Percentiles rank a stretch among this genome's conserved stretches.
Evolutionary conservation across 495 filamentous ascomycete genomes (phyloP).

Genomic region (Neurospora discreta): DNA sequence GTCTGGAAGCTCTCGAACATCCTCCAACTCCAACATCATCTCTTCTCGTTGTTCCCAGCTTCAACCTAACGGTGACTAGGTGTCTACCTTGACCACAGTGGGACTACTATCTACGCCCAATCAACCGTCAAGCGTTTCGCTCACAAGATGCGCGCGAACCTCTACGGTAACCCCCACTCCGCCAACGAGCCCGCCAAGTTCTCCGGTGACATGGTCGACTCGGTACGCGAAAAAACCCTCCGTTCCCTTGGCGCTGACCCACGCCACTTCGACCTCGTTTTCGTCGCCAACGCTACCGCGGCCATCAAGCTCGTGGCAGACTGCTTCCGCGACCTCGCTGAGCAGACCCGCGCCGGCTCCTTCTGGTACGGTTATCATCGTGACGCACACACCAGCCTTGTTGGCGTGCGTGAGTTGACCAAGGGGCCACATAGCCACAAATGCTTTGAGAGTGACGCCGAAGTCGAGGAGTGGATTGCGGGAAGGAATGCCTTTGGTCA

Average conservation of each 20-base stretch:
- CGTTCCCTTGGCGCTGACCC: slow-evolving; percentile 82
- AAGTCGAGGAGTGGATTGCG: slow-evolving; percentile 55
- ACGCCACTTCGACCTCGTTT: slow-evolving; percentile 74
- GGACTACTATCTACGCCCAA: slow-evolving; percentile 59
- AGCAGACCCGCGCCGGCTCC: slow-evolving; percentile 25
- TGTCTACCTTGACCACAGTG: slow-evolving; percentile 66
- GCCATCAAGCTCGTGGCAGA: slow-evolving; percentile 74
- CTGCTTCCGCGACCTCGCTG: slow-evolving; percentile 45
- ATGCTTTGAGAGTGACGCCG: slow-evolving; percentile 51
- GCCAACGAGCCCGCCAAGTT: slow-evolving; percentile 51
- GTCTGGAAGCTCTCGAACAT: neutral
- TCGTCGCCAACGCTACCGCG: slow-evolving; percentile 85
- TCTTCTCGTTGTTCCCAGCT: neutral
- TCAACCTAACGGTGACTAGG: slow-evolving; percentile 14
- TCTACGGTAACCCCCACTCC: slow-evolving; percentile 73
- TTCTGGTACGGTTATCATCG: slow-evolving; percentile 70
- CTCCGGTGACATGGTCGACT: slow-evolving; percentile 49
- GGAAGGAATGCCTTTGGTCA: slow-evolving; percentile 16
- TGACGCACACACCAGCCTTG: slow-evolving; percentile 63
- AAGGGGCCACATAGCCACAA: slow-evolving; percentile 30
- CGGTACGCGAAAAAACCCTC: slow-evolving; percentile 49
- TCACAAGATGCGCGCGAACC: slow-evolving; percentile 40
- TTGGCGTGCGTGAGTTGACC: slow-evolving; percentile 57
- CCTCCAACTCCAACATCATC: neutral
- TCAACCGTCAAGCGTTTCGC: slow-evolving; percentile 51